A percentile compares a stretch with the other conserved stretches of the same genome.
Evolutionary conservation across 202 grass and related monocot genomes (phyloP).

Genomic region (Saccharum hybrid): DNA sequence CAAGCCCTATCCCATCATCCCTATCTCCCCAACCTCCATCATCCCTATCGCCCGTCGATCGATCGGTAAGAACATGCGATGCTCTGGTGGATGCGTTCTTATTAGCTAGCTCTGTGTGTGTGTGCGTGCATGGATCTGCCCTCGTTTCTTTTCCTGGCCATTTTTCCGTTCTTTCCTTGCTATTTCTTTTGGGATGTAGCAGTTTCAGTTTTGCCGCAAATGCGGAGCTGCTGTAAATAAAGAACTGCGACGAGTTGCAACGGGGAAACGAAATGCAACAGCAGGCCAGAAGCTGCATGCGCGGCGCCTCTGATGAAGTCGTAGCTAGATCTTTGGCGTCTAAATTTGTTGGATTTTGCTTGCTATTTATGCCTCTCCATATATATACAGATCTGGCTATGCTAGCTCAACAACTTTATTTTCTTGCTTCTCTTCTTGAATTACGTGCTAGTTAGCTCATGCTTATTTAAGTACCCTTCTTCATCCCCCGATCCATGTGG

Average conservation of each 20-base stretch:
- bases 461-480: background rate
- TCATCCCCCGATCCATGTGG: too few species aligned
- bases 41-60: background rate
- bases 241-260: background rate
- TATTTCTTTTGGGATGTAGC: background rate
- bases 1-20: slow-evolving; percentile 8
- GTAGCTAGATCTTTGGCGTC: slow-evolving; percentile 28
- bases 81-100: slow-evolving; percentile 1
- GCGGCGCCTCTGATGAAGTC: background rate
- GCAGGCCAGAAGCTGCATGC: background rate
- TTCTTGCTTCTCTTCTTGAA: background rate
- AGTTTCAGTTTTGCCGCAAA: slow-evolving; percentile 39
- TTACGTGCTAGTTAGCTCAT: background rate
- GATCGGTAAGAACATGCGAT: slow-evolving; percentile 40
- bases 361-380: slow-evolving; percentile 32
- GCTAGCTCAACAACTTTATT: background rate
- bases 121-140: background rate
- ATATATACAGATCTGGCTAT: slow-evolving; percentile 22
- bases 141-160: slow-evolving; percentile 23
- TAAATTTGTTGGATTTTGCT: slow-evolving; percentile 33
- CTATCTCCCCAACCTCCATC: background rate
- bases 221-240: background rate
- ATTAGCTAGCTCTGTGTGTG: background rate
- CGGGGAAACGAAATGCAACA: background rate
- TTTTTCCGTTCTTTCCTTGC: slow-evolving; percentile 37